Conservation (phyloP, 2,329 filamentous ascomycete genomes). For the Furcasterigmium sp. region DNA sequence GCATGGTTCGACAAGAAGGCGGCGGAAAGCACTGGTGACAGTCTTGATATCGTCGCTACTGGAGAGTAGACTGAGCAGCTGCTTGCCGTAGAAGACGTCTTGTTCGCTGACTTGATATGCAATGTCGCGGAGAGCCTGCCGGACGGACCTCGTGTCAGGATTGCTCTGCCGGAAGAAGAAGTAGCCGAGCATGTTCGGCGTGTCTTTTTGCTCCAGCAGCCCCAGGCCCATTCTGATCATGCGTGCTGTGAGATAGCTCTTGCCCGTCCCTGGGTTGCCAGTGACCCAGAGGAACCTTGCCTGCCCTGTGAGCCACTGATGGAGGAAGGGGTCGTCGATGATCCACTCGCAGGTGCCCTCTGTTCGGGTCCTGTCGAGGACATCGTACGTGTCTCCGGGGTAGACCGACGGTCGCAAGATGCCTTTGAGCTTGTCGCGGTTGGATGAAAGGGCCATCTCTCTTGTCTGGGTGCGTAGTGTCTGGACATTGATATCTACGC, state of each 20-base stretch:
- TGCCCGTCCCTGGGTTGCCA: conserved; percentile 40
- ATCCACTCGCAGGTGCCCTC: conserved; percentile 41
- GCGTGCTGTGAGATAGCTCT: conserved; percentile 38
- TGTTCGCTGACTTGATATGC: conserved; percentile 41
- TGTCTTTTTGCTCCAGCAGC: conserved; percentile 16
- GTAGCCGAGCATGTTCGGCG: conserved; percentile 28
- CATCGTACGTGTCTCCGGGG: conserved; percentile 34
- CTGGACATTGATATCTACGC: conserved; percentile 25
- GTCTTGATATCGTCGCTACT: conserved; percentile 36
- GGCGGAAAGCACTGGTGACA: conserved; percentile 35
- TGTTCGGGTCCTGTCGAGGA: conserved; percentile 32
- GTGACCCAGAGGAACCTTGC: conserved; percentile 36
- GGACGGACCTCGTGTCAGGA: conserved; percentile 36
- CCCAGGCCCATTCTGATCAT: conserved; percentile 33
- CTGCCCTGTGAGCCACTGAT: conserved; percentile 30
- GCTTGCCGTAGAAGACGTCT: conserved; percentile 37
- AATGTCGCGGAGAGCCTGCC: conserved; percentile 38
- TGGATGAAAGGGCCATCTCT: conserved; percentile 23
- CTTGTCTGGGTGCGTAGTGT: conserved; percentile 26
- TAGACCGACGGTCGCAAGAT: conserved; percentile 36
- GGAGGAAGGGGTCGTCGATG: conserved; percentile 29
- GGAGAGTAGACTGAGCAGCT: conserved; percentile 26
- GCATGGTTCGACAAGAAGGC: conserved; percentile 33
- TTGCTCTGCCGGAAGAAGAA: conserved; percentile 45
- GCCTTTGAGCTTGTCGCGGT: conserved; percentile 31